Base-by-base conservation (phyloP, 768 basidiomycete genomes). In the Pluteus cervinus region DNA sequence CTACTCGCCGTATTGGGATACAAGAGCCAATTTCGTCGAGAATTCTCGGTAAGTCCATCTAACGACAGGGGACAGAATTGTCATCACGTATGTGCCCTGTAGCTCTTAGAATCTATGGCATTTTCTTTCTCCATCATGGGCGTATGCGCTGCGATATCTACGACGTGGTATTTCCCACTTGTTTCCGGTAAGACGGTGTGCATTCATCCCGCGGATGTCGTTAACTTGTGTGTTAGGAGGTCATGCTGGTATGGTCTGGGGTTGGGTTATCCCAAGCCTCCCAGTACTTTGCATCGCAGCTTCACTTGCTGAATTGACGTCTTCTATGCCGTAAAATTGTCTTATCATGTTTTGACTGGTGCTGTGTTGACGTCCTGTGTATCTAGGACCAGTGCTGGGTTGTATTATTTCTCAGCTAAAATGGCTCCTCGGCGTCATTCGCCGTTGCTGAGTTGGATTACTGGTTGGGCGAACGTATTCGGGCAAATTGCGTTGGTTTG, bases 71-170 rank as follows among this genome's bases (percentile, higher is more conserved):
- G 24, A 34, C 6, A 17, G 9, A 10, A 22, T 32, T 18, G 28
- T 21, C 23, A 24, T 7, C n/a, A 34, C 20, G 2, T 24, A 33
- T 4, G 12, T 36, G 31, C 24, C 14, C 24, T 18, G 4, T 43
- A 79, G 73, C 62, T 76, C 25, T 36, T 79, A 8, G 79, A 82
- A 58, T 80, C 79, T 1, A 60, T 80, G 15, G 75, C 76, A 0
- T 83, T 85, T 48, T 67, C 78, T 1, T 74, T 84, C 54, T 77
- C 75, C 7, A 81, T 76, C 45, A 82, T 83, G 83, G 83, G 80
- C 3, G 75, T 86, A 21, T 57, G 85, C 20, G 76, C 80, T 3
- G 81, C 79, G 4, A 75, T 86, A 4, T 63, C 81, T 3, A 80
- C 81, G 3, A 82, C 79, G 2, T 58, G 79, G 25, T 71, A 69